Base-by-base conservation (phyloP, 2,329 filamentous ascomycete genomes). In the Dothideomycetidae sp. region DNA sequence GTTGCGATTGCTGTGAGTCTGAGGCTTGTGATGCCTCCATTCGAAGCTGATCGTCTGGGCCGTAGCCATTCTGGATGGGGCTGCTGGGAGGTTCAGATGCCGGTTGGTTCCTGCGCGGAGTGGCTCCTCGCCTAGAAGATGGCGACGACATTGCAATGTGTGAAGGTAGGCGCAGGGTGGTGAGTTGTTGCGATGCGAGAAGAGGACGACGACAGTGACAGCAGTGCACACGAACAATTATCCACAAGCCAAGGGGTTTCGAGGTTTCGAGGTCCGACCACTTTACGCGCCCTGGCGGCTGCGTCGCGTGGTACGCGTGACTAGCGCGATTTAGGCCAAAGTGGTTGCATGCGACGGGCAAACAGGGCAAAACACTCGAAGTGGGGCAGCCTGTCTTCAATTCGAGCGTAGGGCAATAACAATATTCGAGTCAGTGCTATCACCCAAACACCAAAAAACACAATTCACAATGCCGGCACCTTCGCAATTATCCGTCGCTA, bases 401-500 rank as follows among this genome's bases (percentile, higher is more conserved):
- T n/a, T n/a, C n/a, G n/a, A n/a, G n/a, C n/a, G n/a, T n/a, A n/a
- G n/a, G n/a, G n/a, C n/a, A n/a, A n/a, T n/a, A n/a, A n/a, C n/a
- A n/a, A n/a, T n/a, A n/a, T n/a, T n/a, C n/a, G n/a, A n/a, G n/a
- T n/a, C n/a, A n/a, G n/a, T n/a, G n/a, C n/a, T n/a, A n/a, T n/a
- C n/a, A n/a, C n/a, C n/a, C n/a, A n/a, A 12, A 13, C 28, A 9
- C 4, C 5, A 9, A 23, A 29, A 17, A 17, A 31, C 26, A 26
- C 19, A 5, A 37, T 13, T 34, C 35, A 59, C 35, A 34, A 93
- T 93, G 85, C 70, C 82, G 3, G 70, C 83, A 19, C 81, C 81
- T 31, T 76, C 78, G 1, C 71, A 77, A 48, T 74, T 94, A 56
- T 61, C 73, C 50, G 90, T 94, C 54, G 76, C 80, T 31, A 90